phyloP scores from a whole-genome alignment of 78 protist species.

The Dictyostelium firmibasis region DNA sequence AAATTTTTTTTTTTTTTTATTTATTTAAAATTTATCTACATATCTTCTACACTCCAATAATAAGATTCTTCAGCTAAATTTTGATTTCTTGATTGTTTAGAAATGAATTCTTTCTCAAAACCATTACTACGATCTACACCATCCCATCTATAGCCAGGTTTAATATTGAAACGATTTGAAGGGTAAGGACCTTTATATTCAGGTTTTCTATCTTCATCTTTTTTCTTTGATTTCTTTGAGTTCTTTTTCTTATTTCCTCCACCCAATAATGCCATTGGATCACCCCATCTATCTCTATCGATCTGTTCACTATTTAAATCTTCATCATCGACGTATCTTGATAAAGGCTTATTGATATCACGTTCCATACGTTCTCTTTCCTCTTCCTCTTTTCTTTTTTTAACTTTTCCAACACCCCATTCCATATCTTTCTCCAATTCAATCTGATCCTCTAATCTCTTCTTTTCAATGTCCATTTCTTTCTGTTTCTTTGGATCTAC shows the following conservation, averaged over 20 bases:
- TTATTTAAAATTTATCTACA: constrained; percentile 67
- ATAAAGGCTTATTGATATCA: constrained; percentile 15
- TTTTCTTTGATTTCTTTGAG: background rate
- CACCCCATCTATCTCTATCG: constrained; percentile 73
- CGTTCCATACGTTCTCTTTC: constrained; percentile 8
- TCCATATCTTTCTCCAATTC: constrained; percentile 8
- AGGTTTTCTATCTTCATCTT: constrained; percentile 22
- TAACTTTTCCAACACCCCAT: constrained; percentile 17
- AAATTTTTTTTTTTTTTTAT: background rate
- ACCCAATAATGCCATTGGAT: constrained; percentile 65
- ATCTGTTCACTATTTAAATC: constrained; percentile 8
- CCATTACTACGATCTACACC: constrained; percentile 73
- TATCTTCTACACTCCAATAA: constrained; percentile 68
- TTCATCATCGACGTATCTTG: constrained; percentile 42
- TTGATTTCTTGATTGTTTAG: background rate
- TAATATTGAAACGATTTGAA: constrained; percentile 50
- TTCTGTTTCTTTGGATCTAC: background rate
- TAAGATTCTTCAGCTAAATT: constrained; percentile 22
- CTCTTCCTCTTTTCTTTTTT: constrained; percentile 17
- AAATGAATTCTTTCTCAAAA: constrained; percentile 46
- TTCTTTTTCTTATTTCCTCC: background rate
- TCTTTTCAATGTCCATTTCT: background rate
- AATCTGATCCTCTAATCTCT: background rate
- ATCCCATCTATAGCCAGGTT: constrained; percentile 78
- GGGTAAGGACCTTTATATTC: constrained; percentile 52